phyloP scores from a whole-genome alignment of 2,329 filamentous ascomycete species.

The Septoria linicola region DNA sequence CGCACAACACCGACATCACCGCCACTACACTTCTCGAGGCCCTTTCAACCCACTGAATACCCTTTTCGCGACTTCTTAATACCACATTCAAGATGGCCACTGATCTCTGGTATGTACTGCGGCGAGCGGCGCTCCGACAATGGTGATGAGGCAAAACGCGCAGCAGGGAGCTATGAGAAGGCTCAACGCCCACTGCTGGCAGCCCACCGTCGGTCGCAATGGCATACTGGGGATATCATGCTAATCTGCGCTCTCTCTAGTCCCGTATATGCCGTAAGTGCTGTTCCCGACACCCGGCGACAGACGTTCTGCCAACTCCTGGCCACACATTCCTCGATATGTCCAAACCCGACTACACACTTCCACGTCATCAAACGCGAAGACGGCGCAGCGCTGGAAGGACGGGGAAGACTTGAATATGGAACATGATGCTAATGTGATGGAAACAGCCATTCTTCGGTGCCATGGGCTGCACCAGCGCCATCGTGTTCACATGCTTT shows the following conservation, averaged over 20 bases:
- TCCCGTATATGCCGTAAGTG: slow-evolving; percentile 98
- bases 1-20: slow-evolving; percentile 1
- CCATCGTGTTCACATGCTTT: slow-evolving; percentile 95
- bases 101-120: slow-evolving; percentile 67
- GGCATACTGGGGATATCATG: neutral
- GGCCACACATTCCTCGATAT: neutral
- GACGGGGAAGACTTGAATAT: too few species aligned
- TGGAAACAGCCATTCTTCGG: slow-evolving; percentile 77
- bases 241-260: slow-evolving; percentile 51
- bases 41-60: slow-evolving; percentile 9
- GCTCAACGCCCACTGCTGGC: neutral
- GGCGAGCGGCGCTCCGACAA: slow-evolving; percentile 29
- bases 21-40: slow-evolving; percentile 1
- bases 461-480: slow-evolving; percentile 92
- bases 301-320: slow-evolving; percentile 2
- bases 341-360: neutral
- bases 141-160: slow-evolving; percentile 22
- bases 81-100: slow-evolving; percentile 63
- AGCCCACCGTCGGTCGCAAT: neutral
- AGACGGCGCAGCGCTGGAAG: too few species aligned
- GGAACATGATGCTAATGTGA: slow-evolving; percentile 19
- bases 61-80: slow-evolving; percentile 3
- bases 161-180: slow-evolving; percentile 15
- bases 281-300: slow-evolving; percentile 17
- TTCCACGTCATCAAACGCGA: too few species aligned